A percentile compares a stretch with the other conserved stretches of the same genome.
Conservation (phyloP, 441 rosid genomes). For the Sinapis alba region DNA sequence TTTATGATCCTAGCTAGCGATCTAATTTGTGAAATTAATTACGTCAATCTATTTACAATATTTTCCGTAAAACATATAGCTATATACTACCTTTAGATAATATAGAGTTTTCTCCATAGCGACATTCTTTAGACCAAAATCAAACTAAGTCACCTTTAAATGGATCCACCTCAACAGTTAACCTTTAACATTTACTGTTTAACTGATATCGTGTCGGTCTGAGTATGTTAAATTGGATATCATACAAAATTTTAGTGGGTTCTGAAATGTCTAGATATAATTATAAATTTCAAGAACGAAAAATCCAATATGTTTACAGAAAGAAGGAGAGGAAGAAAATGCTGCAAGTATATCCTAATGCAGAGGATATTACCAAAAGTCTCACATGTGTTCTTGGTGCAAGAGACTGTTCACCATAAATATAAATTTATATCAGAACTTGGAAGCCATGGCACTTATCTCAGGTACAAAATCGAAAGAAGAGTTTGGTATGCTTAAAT, state of each 20-base stretch:
- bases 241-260: neutral
- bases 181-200: too few relatives aligned
- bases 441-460: conserved; percentile 78
- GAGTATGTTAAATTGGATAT: neutral
- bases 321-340: too few relatives aligned
- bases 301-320: too few relatives aligned
- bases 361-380: conserved; percentile 79
- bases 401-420: conserved; percentile 70
- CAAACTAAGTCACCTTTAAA: neutral
- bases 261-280: too few relatives aligned
- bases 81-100: neutral
- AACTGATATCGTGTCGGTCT: too few relatives aligned
- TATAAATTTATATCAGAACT: conserved; percentile 85
- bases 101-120: neutral
- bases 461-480: conserved; percentile 56
- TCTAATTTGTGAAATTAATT: neutral
- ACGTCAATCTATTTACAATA: neutral
- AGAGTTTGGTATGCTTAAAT: conserved; percentile 6
- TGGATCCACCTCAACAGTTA: neutral
- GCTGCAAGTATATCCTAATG: too few relatives aligned
- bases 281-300: too few relatives aligned
- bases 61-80: neutral
- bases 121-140: neutral
- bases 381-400: conserved; percentile 65
- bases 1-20: neutral